Evolutionary conservation across 495 filamentous ascomycete species (phyloP).

Genomic region (Xylaria flabelliformis): DNA sequence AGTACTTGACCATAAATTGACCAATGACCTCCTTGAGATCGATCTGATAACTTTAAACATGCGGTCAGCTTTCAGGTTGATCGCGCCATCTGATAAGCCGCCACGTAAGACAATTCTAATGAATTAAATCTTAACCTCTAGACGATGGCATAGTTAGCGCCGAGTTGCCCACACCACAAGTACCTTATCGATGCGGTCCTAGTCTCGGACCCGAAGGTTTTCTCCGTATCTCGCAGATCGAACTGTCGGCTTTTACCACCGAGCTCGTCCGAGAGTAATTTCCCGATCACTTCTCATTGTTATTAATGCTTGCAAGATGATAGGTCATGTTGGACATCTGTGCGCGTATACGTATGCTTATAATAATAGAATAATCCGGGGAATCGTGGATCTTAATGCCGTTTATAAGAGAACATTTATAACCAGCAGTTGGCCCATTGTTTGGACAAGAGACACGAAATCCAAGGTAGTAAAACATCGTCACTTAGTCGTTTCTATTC

Average conservation of each 20-base stretch:
- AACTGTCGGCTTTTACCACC: slow-evolving; percentile 35
- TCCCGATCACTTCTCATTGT: background rate
- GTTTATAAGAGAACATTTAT: too few relatives aligned
- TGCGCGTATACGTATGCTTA: background rate
- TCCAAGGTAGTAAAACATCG: background rate
- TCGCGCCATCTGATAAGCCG: slow-evolving; percentile 24
- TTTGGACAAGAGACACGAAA: background rate
- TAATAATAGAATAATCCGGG: background rate
- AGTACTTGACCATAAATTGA: background rate
- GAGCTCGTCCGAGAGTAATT: slow-evolving; percentile 30
- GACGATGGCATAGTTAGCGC: background rate
- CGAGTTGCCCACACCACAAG: background rate
- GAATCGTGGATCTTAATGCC: background rate
- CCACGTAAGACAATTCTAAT: background rate
- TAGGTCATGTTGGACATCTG: background rate
- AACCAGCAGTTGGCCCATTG: background rate
- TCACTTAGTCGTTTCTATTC: slow-evolving; percentile 1
- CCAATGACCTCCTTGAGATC: slow-evolving; percentile 1
- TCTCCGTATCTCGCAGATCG: slow-evolving; percentile 24
- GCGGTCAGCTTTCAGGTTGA: background rate
- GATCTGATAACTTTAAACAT: slow-evolving; percentile 8
- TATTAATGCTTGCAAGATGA: slow-evolving; percentile 1
- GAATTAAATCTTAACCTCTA: background rate
- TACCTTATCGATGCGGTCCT: background rate
- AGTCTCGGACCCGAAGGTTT: slow-evolving; percentile 28